Percentiles rank a stretch among this genome's conserved stretches.
Conservation (phyloP, 2,329 filamentous ascomycete genomes). For the Phaeosphaeriaceae sp. region DNA sequence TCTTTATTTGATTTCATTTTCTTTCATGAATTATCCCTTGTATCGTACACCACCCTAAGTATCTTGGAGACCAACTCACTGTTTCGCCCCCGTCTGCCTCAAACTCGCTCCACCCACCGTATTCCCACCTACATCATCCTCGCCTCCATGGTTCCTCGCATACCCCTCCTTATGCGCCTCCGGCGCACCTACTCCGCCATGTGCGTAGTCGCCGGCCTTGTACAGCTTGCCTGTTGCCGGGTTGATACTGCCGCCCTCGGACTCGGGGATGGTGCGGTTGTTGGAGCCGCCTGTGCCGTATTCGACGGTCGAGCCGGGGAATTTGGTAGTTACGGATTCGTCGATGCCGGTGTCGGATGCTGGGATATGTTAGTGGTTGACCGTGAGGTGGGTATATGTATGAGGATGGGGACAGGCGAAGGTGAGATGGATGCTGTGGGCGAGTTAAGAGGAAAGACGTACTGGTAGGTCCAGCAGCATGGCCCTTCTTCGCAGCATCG, state of each 20-base stretch:
- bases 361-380: neutral
- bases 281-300: conserved; percentile 54
- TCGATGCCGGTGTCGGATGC: conserved; percentile 48
- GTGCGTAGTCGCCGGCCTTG: conserved; percentile 55
- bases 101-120: conserved; percentile 1
- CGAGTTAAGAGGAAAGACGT: conserved; percentile 16
- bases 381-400: neutral
- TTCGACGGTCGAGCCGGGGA: conserved; percentile 54
- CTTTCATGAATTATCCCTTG: too few relatives aligned
- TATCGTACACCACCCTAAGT: too few relatives aligned
- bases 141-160: conserved; percentile 48
- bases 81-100: conserved; percentile 5
- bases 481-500: conserved; percentile 48
- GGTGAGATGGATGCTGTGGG: neutral
- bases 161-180: conserved; percentile 52
- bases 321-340: conserved; percentile 48
- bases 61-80: too few relatives aligned
- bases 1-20: too few relatives aligned
- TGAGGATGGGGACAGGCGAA: neutral
- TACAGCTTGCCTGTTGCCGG: conserved; percentile 51
- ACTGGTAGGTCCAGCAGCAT: conserved; percentile 46
- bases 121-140: conserved; percentile 51
- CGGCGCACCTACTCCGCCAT: conserved; percentile 56
- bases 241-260: conserved; percentile 55
- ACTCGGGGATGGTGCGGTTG: conserved; percentile 56